Evolutionary conservation across 805 yeast species (phyloP), one percentile per base, ranked within the genome.

Genomic region (Lipomyces orientalis): DNA sequence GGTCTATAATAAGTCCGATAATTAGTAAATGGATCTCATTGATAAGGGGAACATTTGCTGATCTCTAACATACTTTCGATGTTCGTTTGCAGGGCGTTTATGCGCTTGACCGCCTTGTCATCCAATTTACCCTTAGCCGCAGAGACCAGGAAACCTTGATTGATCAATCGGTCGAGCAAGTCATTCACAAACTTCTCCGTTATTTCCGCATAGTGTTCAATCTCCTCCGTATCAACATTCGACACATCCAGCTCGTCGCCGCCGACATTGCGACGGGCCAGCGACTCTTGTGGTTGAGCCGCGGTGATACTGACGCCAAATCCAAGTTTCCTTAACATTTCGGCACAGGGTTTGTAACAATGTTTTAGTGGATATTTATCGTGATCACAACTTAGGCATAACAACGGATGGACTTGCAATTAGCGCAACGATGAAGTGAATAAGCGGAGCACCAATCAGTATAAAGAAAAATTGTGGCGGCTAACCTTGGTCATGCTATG

Each of bases 221-320:
- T 58, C 54, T 58, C 54, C 25, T 39, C 54, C 16, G 29, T 58
- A 52, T 58, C 61, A 2, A 58, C 54, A 25, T 52, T 52, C 19
- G 56, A 43, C 22, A 43, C 22, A 43, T 43, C 49, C 22, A 43
- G 22, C n/a, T 43, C 49, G 22, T 43, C 22, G 9, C 49, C 10
- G 6, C 49, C 22, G n/a, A 43, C 49, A 16, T 43, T 19, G 49
- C 49, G 16, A 19, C 49, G 14, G 19, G 7, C 22, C 16, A 22
- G 49, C 49, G 49, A 43, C 22, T 43, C 49, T 7, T 43, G 49
- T n/a, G 49, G 49, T 43, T 12, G 49, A 43, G 49, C 49, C n/a
- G 49, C 5, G 7, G 19, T 43, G 22, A 19, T 43, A 43, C 49
- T 43, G 49, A 43, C 22, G 22, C 49, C 49, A 19, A 43, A 43